Base-by-base conservation (phyloP, 768 basidiomycete species). In the Pleurotus eryngii region DNA sequence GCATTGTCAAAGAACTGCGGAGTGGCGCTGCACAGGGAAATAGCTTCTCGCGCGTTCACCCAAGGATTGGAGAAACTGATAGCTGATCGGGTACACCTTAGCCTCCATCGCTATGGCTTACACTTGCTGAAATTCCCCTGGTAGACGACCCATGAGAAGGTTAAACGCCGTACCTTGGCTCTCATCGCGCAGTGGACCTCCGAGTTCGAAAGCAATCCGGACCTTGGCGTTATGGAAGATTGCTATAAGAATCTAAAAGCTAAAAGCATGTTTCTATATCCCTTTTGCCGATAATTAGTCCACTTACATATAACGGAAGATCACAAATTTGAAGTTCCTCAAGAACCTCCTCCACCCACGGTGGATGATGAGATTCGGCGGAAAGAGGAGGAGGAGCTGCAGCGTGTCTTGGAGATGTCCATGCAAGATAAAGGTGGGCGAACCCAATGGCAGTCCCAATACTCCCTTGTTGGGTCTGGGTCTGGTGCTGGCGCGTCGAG, bases 341-440 rank as follows among this genome's bases (percentile, higher is more conserved):
- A 79, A 26, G 88, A 92, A 64, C 75, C 84, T 14, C 78, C 84
- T 3, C 89, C 90, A 0, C 87, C 84, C 1, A 67, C 82, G 0
- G 83, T 86, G 12, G 90, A 92, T 60, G 92, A 93, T 59, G 92
- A 91, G 11, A 82, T 84, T 43, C 82, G 90, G 11, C 78, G 92
- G 11, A 82, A 83, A 58, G 96, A 98, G 67, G 96, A 98, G 65
- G 96, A 96, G 65, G 96, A 98, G 63, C 84, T 98, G 2, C 91
- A 94, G 65, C 85, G 94, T 4, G 96, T 88, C 0, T 77, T 98
- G 24, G 95, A 96, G 66, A 86, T 97, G 74, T 92, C 90, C n/a
- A 87, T 94, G 74, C 85, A 87, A 55, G 95, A 98, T 68, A 89
- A 87, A 61, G 95, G 95, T 9, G 95, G 94, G 0, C 80, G 92